These are phyloP conservation scores for Haematococcus sp. DNA, from an alignment of 139 green algal genomes.

Conservation along the genomic window DNA sequence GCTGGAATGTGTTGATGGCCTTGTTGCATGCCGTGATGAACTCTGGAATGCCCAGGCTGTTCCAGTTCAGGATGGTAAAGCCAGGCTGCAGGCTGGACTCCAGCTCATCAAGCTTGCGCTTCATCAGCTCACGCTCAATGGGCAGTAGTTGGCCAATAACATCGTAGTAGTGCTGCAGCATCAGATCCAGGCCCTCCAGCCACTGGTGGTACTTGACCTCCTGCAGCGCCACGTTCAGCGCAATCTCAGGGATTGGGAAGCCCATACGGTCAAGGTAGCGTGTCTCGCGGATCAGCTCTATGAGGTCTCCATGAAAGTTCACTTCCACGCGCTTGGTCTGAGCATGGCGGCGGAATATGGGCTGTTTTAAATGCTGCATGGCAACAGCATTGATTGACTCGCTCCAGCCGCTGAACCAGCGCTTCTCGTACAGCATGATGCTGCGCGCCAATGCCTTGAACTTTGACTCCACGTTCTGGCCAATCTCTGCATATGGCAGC, in stretches of 20 bases:
- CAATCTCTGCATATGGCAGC: constrained; percentile 11
- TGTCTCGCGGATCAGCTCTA: constrained; percentile 76
- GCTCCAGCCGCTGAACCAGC: constrained; percentile 69
- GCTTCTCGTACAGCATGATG: constrained; percentile 88
- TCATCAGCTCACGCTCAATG: constrained; percentile 72
- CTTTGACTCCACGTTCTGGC: constrained; percentile 46
- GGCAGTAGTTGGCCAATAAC: constrained; percentile 51
- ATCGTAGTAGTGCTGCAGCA: constrained; percentile 76
- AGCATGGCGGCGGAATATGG: constrained; percentile 61
- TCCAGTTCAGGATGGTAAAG: constrained; percentile 88
- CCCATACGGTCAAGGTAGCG: constrained; percentile 85
- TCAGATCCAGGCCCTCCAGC: constrained; percentile 69
- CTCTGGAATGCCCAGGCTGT: constrained; percentile 81
- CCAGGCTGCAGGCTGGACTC: constrained; percentile 70
- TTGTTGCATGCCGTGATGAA: constrained; percentile 78
- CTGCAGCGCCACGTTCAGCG: constrained; percentile 79
- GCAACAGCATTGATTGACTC: constrained; percentile 61
- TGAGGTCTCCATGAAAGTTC: constrained; percentile 68
- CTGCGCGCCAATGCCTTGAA: constrained; percentile 64
- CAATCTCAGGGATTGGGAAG: constrained; percentile 81
- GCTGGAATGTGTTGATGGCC: constrained; percentile 73
- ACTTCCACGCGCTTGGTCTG: constrained; percentile 22
- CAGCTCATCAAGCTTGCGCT: constrained; percentile 61
- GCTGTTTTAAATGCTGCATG: constrained; percentile 72
- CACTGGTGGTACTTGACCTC: constrained; percentile 72